Evolutionary conservation across 768 basidiomycete genomes (phyloP).

Genomic region (Strobilomyces confusus): DNA sequence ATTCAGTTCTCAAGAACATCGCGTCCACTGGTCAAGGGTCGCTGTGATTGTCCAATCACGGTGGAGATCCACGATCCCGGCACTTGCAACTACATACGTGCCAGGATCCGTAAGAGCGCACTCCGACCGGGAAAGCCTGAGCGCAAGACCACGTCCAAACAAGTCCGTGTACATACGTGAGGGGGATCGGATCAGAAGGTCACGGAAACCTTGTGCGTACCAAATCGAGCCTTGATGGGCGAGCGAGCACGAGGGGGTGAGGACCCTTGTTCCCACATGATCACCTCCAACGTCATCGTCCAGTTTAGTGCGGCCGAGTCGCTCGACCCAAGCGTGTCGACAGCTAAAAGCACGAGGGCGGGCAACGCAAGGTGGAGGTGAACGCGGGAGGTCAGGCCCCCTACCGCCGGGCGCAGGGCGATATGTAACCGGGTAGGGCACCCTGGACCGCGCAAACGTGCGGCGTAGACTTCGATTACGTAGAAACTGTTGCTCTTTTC

Average conservation of each 20-base stretch:
- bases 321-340: neutral
- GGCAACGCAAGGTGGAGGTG: neutral
- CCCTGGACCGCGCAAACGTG: neutral
- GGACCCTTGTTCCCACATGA: neutral
- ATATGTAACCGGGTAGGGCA: slow-evolving; percentile 1
- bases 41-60: neutral
- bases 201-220: neutral
- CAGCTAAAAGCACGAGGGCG: neutral
- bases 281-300: neutral
- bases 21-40: slow-evolving; percentile 5
- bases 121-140: neutral
- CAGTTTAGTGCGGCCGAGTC: neutral
- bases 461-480: slow-evolving; percentile 18
- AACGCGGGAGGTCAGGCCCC: neutral
- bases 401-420: neutral
- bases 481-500: neutral
- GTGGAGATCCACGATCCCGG: neutral
- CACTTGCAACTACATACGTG: slow-evolving; percentile 3
- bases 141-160: neutral
- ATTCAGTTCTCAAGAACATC: neutral
- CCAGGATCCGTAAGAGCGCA: slow-evolving; percentile 10
- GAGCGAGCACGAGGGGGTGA: slow-evolving; percentile 1
- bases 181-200: slow-evolving; percentile 9
- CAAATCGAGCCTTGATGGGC: slow-evolving; percentile 1
- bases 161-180: neutral